These are phyloP conservation scores for Trichosporon ovoides DNA, from an alignment of 1,284 basidiomycete genomes.

Conservation along the genomic window DNA sequence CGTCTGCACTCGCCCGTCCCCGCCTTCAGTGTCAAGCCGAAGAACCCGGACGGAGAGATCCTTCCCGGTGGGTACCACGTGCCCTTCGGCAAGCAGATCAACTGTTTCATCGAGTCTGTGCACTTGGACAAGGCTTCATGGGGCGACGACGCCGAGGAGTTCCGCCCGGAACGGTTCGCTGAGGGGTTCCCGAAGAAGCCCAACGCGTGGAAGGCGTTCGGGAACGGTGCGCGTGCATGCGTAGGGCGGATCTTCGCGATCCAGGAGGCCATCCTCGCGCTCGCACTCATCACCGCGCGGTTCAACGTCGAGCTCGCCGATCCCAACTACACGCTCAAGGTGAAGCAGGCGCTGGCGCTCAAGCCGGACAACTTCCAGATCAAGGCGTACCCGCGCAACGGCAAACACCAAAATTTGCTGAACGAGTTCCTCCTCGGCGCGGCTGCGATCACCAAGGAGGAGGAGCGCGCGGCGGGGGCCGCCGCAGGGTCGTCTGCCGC, in stretches of 20 bases:
- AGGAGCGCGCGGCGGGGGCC: background rate
- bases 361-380: slow-evolving; percentile 53
- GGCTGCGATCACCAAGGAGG: slow-evolving; percentile 25
- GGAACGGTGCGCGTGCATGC: slow-evolving; percentile 30
- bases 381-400: background rate
- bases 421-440: slow-evolving; percentile 12
- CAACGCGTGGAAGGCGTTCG: slow-evolving; percentile 46
- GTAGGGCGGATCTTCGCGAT: slow-evolving; percentile 52
- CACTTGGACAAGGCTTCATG: slow-evolving; percentile 53
- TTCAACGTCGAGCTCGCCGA: slow-evolving; percentile 53
- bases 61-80: slow-evolving; percentile 47
- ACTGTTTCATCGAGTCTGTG: slow-evolving; percentile 42
- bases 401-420: slow-evolving; percentile 3
- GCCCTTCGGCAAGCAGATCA: slow-evolving; percentile 42
- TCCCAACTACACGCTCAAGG: slow-evolving; percentile 50
- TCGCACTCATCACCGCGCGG: slow-evolving; percentile 51
- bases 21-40: slow-evolving; percentile 27
- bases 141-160: slow-evolving; percentile 52
- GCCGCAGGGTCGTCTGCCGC: background rate
- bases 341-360: slow-evolving; percentile 54
- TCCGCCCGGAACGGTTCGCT: slow-evolving; percentile 52
- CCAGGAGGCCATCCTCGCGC: slow-evolving; percentile 52
- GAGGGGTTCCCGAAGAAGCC: slow-evolving; percentile 49
- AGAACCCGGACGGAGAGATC: slow-evolving; percentile 46
- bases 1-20: slow-evolving; percentile 51